These are phyloP conservation scores for Haplographium delicatum DNA, from an alignment of 495 filamentous ascomycete genomes.

Conservation along the genomic window DNA sequence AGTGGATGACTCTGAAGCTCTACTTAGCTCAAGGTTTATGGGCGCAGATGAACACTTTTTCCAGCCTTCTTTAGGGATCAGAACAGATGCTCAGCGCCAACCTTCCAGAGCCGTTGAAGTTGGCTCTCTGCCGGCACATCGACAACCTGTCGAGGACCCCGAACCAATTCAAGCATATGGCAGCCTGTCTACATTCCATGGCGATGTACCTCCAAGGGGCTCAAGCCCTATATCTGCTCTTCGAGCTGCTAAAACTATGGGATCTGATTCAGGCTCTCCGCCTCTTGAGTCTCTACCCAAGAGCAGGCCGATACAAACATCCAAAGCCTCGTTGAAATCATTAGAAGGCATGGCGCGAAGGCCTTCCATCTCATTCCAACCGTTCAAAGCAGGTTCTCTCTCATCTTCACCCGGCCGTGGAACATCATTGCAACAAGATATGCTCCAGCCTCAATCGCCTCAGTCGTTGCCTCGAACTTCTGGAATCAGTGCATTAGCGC, in stretches of 20 bases:
- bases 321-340: constrained; percentile 55
- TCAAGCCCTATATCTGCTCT: constrained; percentile 86
- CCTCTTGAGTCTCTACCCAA: constrained; percentile 55
- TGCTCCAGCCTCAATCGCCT: constrained; percentile 51
- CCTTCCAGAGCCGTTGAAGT: constrained; percentile 47
- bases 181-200: constrained; percentile 89
- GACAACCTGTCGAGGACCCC: constrained; percentile 41
- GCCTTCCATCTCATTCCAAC: constrained; percentile 87
- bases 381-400: constrained; percentile 91
- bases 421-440: constrained; percentile 19
- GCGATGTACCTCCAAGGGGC: constrained; percentile 63
- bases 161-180: constrained; percentile 82
- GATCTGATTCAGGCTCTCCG: constrained; percentile 57
- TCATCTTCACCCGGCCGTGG: constrained; percentile 70
- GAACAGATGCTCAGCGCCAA: constrained; percentile 21
- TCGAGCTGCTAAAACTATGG: constrained; percentile 54
- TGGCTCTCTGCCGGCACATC: constrained; percentile 66
- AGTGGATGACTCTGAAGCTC: constrained; percentile 82
- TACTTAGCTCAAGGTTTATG: constrained; percentile 94
- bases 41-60: constrained; percentile 85
- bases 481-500: constrained; percentile 48
- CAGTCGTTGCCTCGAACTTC: constrained; percentile 48
- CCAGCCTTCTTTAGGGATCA: constrained; percentile 57
- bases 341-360: constrained; percentile 45
- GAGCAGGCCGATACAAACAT: constrained; percentile 51